Evolutionary conservation across 768 basidiomycete species (phyloP).

Genomic region (Hygrophorus pudorinus): DNA sequence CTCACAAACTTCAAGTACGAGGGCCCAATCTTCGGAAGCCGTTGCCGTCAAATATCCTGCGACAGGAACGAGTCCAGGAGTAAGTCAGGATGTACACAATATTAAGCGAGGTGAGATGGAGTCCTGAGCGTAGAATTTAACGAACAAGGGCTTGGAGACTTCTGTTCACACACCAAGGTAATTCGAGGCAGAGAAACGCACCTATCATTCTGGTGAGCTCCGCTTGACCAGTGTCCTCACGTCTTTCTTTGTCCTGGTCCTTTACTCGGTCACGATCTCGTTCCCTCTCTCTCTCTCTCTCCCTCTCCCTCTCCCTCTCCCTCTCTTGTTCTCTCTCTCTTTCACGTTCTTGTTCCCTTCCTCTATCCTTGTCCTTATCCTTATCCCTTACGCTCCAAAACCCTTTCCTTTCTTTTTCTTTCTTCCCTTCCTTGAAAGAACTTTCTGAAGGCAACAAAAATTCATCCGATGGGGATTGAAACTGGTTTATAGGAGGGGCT

Average conservation of each 20-base stretch:
- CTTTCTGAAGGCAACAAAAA: constrained; percentile 21
- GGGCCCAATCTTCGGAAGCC: constrained; percentile 70
- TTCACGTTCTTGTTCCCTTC: constrained; percentile 27
- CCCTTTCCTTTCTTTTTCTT: constrained; percentile 43
- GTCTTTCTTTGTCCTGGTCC: constrained; percentile 22
- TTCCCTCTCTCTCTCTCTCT: constrained; percentile 27
- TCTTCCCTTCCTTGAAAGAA: constrained; percentile 29
- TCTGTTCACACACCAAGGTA: neutral
- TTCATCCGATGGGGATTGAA: constrained; percentile 23
- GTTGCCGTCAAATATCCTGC: constrained; percentile 68
- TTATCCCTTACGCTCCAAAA: constrained; percentile 40
- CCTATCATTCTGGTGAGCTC: constrained; percentile 69
- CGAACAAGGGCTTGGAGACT: neutral
- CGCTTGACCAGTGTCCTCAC: constrained; percentile 35
- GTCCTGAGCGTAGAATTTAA: neutral
- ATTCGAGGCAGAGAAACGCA: constrained; percentile 17
- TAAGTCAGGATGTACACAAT: neutral
- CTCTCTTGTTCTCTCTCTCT: constrained; percentile 15
- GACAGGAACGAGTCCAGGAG: neutral
- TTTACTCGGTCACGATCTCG: constrained; percentile 24
- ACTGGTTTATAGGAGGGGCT: constrained; percentile 20
- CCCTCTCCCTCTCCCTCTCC: constrained; percentile 25
- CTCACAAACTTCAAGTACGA: constrained; percentile 82
- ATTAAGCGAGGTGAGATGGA: neutral
- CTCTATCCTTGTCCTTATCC: constrained; percentile 21